Base-by-base conservation (phyloP, 306 rosid genomes). In the Cucumis hystrix region DNA sequence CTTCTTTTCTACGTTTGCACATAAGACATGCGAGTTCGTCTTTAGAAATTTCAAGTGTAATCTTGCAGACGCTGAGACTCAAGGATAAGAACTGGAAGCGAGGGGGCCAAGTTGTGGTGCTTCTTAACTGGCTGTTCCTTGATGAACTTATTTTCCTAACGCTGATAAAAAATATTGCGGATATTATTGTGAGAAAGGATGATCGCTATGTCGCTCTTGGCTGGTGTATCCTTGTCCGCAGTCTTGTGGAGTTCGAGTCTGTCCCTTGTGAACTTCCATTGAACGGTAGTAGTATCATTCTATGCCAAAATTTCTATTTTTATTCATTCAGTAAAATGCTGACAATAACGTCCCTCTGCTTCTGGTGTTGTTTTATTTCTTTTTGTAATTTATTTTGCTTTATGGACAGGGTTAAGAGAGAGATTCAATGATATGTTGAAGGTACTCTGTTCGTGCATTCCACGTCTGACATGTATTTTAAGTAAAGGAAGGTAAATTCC, bases 111-210 rank as follows among this genome's bases (percentile, higher is more conserved):
- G 85, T 85, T 4, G 35, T 90, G 88, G 73, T 90, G 67, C 85
- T 94, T 79, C 47, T 94, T 72, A 89, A 86, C 84, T 91, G 98
- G 98, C 83, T 91, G 15, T 94, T 90, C 77, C 96, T 89, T 77
- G 95, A 90, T 6, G 91, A 81, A 66, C 74, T 87, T 73, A 79
- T 85, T 73, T 94, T 94, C 77, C 79, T 41, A 68, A 84, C 87
- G 0, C 74, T 88, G 66, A 88, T 87, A 2, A 66, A 84, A 72
- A 83, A 83, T 16, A 90, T 94, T 79, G 91, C 90, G 14, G 75
- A 80, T 81, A 39, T 94, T 7, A 65, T 90, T 14, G 43, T 81
- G 14, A 81, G 83, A 37, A 91, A 89, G 65, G 87, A 85, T 4
- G 96, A 92, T 67, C 94, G 89, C 41, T 94, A 89, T 64, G 69